Evolutionary conservation across 345 rosid genomes (phyloP).

Genomic region (Populus deltoides): DNA sequence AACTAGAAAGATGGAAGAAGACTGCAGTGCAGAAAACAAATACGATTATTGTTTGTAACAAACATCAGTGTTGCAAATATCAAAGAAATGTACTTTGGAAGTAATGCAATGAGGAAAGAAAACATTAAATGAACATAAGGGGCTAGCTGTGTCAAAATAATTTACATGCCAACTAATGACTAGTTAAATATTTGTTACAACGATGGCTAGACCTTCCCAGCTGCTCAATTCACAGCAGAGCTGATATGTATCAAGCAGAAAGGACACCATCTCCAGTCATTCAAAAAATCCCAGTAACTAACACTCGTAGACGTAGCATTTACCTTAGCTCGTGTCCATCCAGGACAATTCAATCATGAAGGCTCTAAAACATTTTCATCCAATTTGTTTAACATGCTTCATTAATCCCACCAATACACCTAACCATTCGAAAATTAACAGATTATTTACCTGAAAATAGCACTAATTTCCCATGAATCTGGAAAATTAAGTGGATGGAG

Average conservation of each 20-base stretch:
- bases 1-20: constrained; percentile 5
- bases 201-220: neutral
- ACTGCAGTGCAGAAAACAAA: constrained; percentile 32
- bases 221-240: neutral
- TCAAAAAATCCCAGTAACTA: neutral
- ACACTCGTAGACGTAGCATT: neutral
- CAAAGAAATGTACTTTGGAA: neutral
- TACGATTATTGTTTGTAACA: neutral
- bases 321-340: neutral
- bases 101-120: neutral
- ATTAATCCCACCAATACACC: neutral
- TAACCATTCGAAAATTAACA: neutral
- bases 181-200: neutral
- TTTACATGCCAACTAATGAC: neutral
- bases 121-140: neutral
- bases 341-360: neutral
- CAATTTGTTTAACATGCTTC: neutral
- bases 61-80: neutral
- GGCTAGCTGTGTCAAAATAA: neutral
- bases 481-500: neutral
- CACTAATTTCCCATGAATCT: neutral
- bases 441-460: neutral
- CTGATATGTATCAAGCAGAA: neutral
- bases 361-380: neutral
- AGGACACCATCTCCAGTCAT: neutral